phyloP scores from a whole-genome alignment of 768 basidiomycete species.

The Leccinum imitatum region DNA sequence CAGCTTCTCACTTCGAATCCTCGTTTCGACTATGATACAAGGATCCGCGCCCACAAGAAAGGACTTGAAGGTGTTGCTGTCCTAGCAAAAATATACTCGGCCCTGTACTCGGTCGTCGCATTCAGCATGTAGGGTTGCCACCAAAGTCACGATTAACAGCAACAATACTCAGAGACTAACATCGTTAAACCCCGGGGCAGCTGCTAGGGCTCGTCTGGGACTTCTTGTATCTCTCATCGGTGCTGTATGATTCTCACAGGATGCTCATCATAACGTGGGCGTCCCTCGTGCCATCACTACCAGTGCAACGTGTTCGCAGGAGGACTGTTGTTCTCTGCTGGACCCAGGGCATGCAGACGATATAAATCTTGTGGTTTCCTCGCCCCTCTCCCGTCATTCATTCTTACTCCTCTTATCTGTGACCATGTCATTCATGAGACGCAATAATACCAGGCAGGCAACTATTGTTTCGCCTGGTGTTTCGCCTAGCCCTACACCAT shows the following conservation, averaged over 20 bases:
- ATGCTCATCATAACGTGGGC: neutral
- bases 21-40: neutral
- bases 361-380: slow-evolving; percentile 8
- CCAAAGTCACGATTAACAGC: neutral
- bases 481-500: slow-evolving; percentile 1
- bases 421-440: slow-evolving; percentile 9
- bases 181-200: neutral
- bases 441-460: neutral
- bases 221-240: neutral
- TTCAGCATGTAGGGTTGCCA: neutral
- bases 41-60: slow-evolving; percentile 11
- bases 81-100: neutral
- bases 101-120: neutral
- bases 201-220: neutral
- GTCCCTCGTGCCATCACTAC: slow-evolving; percentile 1
- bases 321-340: neutral
- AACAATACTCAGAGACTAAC: neutral
- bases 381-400: neutral
- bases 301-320: neutral
- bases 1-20: neutral
- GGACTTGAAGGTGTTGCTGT: slow-evolving; percentile 1
- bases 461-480: neutral
- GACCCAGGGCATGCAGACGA: neutral
- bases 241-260: slow-evolving; percentile 2
- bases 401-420: neutral